A percentile compares a stretch with the other conserved stretches of the same genome.
Conservation (phyloP, 371 early-diverging fungal species). For the Mucor plumbeus region DNA sequence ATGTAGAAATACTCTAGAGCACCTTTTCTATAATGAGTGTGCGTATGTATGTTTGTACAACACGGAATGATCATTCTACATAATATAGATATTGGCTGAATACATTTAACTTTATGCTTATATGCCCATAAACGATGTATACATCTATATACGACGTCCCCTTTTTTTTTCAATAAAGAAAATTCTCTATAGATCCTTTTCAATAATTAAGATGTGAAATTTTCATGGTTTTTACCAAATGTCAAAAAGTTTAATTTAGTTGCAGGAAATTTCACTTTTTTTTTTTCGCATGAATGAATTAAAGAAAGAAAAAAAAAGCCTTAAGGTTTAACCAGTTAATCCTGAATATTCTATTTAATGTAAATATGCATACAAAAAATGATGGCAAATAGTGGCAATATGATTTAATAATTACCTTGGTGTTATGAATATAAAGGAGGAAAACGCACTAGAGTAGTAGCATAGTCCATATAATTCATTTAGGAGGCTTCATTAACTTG, state of each 20-base stretch:
- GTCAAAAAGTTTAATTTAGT: slow-evolving; percentile 7
- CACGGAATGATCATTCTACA: background rate
- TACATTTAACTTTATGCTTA: background rate
- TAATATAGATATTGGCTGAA: background rate
- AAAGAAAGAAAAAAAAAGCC: background rate
- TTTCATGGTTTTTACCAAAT: background rate
- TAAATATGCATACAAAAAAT: background rate
- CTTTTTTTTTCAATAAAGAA: too few species aligned
- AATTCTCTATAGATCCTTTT: background rate
- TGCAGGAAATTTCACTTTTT: background rate
- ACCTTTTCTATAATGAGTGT: background rate
- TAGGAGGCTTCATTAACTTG: slow-evolving; percentile 1
- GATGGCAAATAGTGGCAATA: slow-evolving; percentile 8
- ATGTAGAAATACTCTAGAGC: too few species aligned
- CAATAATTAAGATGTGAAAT: background rate
- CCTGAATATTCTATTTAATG: background rate
- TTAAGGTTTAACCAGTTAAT: slow-evolving; percentile 1
- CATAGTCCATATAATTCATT: background rate
- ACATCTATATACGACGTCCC: too few species aligned
- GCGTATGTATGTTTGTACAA: background rate
- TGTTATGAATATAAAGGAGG: background rate
- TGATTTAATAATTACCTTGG: slow-evolving; percentile 3
- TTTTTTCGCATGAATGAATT: background rate
- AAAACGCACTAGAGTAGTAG: background rate
- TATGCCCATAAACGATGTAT: background rate